Conservation (phyloP, 2,329 filamentous ascomycete species). For the Xylariaceae sp. region DNA sequence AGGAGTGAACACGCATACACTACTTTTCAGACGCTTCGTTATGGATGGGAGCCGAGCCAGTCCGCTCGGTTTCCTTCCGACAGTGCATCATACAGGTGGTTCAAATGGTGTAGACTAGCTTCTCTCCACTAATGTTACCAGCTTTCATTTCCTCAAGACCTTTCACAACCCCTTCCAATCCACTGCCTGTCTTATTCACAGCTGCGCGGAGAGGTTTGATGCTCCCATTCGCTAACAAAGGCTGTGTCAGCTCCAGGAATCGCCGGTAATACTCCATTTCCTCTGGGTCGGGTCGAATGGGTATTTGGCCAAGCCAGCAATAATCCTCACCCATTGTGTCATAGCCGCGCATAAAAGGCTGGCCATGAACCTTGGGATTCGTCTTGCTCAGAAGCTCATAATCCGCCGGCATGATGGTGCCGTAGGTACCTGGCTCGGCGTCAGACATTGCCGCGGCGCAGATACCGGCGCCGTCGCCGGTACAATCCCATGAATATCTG, state of each 20-base stretch:
- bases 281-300: constrained; percentile 10
- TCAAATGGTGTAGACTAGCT: constrained; percentile 50
- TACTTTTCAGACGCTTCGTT: no score
- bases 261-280: constrained; percentile 29
- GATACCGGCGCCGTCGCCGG: constrained; percentile 30
- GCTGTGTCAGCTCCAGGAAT: constrained; percentile 45
- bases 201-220: constrained; percentile 43
- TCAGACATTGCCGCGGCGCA: constrained; percentile 10
- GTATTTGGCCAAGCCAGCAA: constrained; percentile 4
- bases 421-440: not conserved
- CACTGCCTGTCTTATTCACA: constrained; percentile 38
- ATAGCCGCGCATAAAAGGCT: constrained; percentile 45
- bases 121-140: constrained; percentile 47
- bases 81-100: no score
- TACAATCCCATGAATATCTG: constrained; percentile 44
- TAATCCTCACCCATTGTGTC: constrained; percentile 48
- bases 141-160: constrained; percentile 41
- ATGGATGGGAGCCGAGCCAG: no score
- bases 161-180: constrained; percentile 43
- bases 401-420: constrained; percentile 8
- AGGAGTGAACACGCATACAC: no score
- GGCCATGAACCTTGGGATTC: constrained; percentile 14
- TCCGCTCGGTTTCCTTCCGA: no score
- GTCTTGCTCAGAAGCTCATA: not conserved
- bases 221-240: constrained; percentile 43